Evolutionary conservation across 208 protist genomes (phyloP).

Genomic region (Crithidia expoeki): DNA sequence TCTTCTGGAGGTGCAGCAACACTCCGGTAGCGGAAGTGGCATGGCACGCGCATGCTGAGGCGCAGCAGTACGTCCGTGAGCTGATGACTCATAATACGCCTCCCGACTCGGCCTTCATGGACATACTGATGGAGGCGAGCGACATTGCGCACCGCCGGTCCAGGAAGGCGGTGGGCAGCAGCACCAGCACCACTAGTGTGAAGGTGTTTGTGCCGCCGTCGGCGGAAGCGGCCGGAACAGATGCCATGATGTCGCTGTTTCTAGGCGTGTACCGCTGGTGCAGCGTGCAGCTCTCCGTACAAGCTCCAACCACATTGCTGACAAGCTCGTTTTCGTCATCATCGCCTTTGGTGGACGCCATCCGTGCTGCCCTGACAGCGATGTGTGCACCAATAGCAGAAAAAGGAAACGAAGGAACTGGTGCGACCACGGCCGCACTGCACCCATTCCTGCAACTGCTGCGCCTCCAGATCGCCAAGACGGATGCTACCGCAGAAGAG

Average conservation of each 20-base stretch:
- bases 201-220: background rate
- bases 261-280: conserved; percentile 56
- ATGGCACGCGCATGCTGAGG: conserved; percentile 33
- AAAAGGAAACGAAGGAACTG: no score
- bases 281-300: conserved; percentile 16
- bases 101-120: conserved; percentile 30
- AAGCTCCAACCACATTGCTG: background rate
- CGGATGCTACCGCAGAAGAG: background rate
- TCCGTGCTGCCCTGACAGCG: background rate
- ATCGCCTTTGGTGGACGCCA: background rate
- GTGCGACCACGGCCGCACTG: background rate
- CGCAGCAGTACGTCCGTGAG: conserved; percentile 35
- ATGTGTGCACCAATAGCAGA: background rate
- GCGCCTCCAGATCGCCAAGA: background rate
- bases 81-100: conserved; percentile 14
- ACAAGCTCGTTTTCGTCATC: background rate
- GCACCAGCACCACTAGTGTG: background rate
- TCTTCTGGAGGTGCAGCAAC: conserved; percentile 39
- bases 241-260: conserved; percentile 53
- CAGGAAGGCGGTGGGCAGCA: background rate
- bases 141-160: conserved; percentile 31
- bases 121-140: conserved; percentile 50
- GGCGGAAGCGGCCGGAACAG: conserved; percentile 14
- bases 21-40: conserved; percentile 43
- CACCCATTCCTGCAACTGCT: background rate